Evolutionary conservation across 345 rosid genomes (phyloP).

Genomic region (Clausena lansium): DNA sequence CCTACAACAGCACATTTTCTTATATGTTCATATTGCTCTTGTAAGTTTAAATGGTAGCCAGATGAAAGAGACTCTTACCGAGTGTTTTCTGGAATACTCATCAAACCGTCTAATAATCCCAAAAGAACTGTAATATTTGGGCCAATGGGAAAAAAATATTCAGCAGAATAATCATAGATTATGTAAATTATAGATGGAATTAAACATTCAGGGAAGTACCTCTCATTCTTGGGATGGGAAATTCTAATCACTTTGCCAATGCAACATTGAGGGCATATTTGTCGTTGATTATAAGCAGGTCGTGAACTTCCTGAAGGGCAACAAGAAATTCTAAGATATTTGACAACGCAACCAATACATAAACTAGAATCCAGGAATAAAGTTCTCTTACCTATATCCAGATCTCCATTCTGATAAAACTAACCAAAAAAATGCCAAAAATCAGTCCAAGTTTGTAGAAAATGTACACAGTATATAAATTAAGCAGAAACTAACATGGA

Average conservation of each 20-base stretch:
- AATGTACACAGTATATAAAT: not conserved
- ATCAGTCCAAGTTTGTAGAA: conserved; percentile 29
- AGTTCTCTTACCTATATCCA: conserved; percentile 43
- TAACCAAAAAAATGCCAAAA: conserved; percentile 23
- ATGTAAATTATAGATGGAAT: not conserved
- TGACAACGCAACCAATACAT: conserved; percentile 4
- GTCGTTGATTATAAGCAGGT: conserved; percentile 27
- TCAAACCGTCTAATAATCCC: conserved; percentile 67
- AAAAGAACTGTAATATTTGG: conserved; percentile 48
- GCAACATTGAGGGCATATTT: conserved; percentile 41
- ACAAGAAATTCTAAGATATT: conserved; percentile 2
- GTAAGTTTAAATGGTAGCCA: not conserved
- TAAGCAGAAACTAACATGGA: not conserved
- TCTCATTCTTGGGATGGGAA: conserved; percentile 43
- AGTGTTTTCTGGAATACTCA: conserved; percentile 55
- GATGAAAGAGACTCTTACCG: conserved; percentile 41
- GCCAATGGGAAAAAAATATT: not conserved
- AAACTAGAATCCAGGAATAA: not conserved
- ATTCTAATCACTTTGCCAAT: conserved; percentile 67
- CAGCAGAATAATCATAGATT: not conserved
- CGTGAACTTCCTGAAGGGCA: conserved; percentile 47
- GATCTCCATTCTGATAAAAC: conserved; percentile 56
- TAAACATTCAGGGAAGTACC: conserved; percentile 31
- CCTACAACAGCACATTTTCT: conserved; percentile 34
- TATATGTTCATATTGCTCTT: conserved; percentile 1